phyloP scores from a whole-genome alignment of 2,329 filamentous ascomycete genomes.

The Drechslerella dactyloides region DNA sequence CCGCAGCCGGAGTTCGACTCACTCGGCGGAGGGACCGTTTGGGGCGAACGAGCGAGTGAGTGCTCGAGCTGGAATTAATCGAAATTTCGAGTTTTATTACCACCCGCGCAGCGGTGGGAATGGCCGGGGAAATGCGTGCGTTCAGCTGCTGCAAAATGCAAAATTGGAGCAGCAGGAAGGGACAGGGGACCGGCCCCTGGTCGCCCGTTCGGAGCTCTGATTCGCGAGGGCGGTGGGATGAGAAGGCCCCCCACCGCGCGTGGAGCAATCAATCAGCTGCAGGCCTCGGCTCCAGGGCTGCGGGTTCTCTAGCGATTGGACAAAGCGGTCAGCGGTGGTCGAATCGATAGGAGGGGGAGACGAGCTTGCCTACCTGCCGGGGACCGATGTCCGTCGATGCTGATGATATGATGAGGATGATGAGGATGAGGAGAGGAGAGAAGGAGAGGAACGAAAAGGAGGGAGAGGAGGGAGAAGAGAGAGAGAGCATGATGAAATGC shows the following conservation, averaged over 20 bases:
- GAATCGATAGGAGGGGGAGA: not conserved
- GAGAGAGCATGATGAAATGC: not conserved
- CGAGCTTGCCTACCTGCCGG: not conserved
- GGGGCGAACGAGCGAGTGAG: too few species aligned
- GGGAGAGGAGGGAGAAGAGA: not conserved
- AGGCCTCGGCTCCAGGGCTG: slow-evolving; percentile 14
- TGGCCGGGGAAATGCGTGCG: not conserved
- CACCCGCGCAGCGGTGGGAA: slow-evolving; percentile 6
- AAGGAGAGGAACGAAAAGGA: not conserved
- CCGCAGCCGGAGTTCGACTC: slow-evolving; percentile 8
- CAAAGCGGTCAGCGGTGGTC: not conserved
- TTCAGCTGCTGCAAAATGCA: not conserved
- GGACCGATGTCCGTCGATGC: not conserved
- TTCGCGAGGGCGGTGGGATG: slow-evolving; percentile 19
- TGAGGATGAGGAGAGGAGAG: too few species aligned
- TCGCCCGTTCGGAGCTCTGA: slow-evolving; percentile 19
- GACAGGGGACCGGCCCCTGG: not conserved
- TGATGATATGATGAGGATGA: too few species aligned
- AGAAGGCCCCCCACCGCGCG: slow-evolving; percentile 14
- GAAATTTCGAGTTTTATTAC: slow-evolving; percentile 1
- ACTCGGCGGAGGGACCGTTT: too few species aligned
- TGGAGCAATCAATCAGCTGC: slow-evolving; percentile 5
- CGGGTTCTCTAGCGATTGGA: slow-evolving; percentile 2
- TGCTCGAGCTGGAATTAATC: slow-evolving; percentile 1
- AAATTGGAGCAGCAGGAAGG: not conserved